Evolutionary conservation across 768 basidiomycete genomes (phyloP).

Genomic region (Amanita inopinata): DNA sequence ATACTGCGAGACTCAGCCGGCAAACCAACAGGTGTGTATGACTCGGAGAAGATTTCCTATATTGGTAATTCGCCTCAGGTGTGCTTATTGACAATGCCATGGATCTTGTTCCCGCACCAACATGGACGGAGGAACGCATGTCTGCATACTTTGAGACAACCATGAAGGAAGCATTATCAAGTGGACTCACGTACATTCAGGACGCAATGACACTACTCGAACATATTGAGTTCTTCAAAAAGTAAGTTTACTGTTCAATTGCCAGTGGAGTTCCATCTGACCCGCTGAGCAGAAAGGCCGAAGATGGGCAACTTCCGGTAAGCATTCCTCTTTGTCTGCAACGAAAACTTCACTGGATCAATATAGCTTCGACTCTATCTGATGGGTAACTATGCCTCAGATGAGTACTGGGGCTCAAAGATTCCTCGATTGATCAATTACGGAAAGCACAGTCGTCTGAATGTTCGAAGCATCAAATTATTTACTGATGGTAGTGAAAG

Average conservation of each 20-base stretch:
- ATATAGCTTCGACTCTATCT: constrained; percentile 13
- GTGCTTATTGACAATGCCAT: constrained; percentile 88
- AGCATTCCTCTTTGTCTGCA: constrained; percentile 17
- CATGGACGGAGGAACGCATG: constrained; percentile 49
- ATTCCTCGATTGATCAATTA: constrained; percentile 52
- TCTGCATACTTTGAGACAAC: constrained; percentile 54
- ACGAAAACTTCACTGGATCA: neutral
- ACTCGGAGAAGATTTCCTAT: neutral
- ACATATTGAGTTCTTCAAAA: constrained; percentile 53
- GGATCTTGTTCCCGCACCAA: constrained; percentile 57
- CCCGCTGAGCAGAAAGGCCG: constrained; percentile 46
- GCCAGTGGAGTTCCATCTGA: neutral
- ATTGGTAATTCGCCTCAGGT: constrained; percentile 27
- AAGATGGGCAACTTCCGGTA: constrained; percentile 59
- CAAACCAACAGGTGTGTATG: constrained; percentile 40
- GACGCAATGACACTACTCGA: constrained; percentile 55
- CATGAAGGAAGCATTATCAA: constrained; percentile 57
- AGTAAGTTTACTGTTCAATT: constrained; percentile 28
- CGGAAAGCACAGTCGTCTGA: constrained; percentile 43
- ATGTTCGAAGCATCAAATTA: constrained; percentile 60
- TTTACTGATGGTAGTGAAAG: constrained; percentile 57
- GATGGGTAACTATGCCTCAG: constrained; percentile 44
- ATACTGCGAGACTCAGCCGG: constrained; percentile 45
- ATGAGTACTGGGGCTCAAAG: constrained; percentile 57
- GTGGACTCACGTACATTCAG: constrained; percentile 81